A percentile compares a stretch with the other conserved stretches of the same genome.
These are phyloP conservation scores for Prunus mongolica DNA, from an alignment of 306 rosid genomes.

Conservation along the genomic window DNA sequence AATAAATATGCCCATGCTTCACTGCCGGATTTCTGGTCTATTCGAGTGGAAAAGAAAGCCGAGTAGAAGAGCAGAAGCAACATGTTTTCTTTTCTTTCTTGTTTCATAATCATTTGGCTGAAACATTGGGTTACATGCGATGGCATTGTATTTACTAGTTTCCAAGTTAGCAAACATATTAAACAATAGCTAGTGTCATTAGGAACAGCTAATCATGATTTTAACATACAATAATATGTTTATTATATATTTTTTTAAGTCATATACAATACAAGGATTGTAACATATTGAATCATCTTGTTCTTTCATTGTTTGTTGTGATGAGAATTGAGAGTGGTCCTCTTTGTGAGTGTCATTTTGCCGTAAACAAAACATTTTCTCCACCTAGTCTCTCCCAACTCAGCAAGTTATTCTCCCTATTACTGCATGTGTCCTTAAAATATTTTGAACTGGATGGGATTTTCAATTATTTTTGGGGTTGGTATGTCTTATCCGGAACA, in stretches of 20 bases:
- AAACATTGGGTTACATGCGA: background rate
- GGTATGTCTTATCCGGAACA: no score
- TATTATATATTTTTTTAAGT: background rate
- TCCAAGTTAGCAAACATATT: background rate
- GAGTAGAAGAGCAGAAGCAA: background rate
- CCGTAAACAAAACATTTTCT: background rate
- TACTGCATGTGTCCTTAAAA: background rate
- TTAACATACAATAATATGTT: background rate
- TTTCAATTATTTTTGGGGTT: background rate
- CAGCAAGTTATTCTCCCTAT: background rate
- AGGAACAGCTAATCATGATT: background rate
- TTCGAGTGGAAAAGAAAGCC: background rate
- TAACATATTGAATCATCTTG: background rate
- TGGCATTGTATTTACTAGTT: background rate
- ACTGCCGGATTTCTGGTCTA: background rate
- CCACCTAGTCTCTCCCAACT: background rate
- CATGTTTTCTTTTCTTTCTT: background rate
- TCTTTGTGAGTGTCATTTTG: background rate
- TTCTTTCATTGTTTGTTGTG: background rate
- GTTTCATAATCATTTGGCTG: background rate
- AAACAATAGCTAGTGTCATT: background rate
- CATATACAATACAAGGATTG: background rate
- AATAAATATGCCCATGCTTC: constrained; percentile 9
- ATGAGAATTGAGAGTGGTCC: background rate
- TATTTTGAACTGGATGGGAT: background rate